phyloP scores from a whole-genome alignment of 768 basidiomycete genomes.

The Baorangia bicolor region DNA sequence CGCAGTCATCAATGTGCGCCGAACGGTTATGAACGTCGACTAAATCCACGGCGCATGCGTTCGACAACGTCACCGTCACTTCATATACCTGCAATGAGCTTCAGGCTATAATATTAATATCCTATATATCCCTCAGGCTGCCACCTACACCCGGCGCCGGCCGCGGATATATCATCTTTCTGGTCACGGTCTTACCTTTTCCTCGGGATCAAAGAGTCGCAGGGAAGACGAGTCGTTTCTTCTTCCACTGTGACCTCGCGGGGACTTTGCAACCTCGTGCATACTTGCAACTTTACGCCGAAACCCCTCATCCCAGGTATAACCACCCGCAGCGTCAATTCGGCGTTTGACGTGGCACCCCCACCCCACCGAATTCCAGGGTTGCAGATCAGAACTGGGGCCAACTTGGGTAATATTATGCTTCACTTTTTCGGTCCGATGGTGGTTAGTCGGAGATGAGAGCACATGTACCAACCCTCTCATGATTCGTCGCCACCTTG shows the following conservation, averaged over 20 bases:
- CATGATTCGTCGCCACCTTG: background rate
- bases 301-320: background rate
- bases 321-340: no score
- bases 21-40: background rate
- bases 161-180: background rate
- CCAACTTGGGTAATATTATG: background rate
- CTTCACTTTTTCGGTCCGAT: background rate
- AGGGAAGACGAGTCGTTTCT: background rate
- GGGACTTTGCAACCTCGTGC: background rate
- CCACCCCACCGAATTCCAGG: background rate
- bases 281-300: background rate
- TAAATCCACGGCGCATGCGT: background rate
- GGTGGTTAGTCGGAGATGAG: conserved; percentile 13
- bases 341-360: background rate
- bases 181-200: no score
- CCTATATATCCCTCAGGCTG: no score
- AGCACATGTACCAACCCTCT: background rate
- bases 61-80: background rate
- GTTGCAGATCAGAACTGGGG: background rate
- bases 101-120: no score
- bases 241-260: background rate
- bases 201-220: background rate
- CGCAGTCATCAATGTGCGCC: background rate
- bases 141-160: no score
- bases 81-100: background rate